phyloP scores from a whole-genome alignment of 768 basidiomycete species.

The Lentinula boryana region DNA sequence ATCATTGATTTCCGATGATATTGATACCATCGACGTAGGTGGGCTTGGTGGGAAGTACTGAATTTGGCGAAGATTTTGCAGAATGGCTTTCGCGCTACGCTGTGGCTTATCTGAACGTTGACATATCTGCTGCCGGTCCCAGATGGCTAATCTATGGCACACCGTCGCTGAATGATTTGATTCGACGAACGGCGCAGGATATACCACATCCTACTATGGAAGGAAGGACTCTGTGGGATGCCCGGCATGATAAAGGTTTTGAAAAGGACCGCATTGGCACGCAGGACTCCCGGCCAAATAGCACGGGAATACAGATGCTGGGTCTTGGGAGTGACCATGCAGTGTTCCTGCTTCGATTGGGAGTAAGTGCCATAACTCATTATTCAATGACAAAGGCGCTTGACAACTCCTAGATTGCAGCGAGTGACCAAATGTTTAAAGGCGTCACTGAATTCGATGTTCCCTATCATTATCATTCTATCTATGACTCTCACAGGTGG shows the following conservation, averaged over 20 bases:
- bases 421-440: slow-evolving; percentile 34
- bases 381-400: not conserved
- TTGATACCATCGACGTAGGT: slow-evolving; percentile 24
- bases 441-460: slow-evolving; percentile 38
- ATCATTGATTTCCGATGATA: not conserved
- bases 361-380: slow-evolving; percentile 25
- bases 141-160: slow-evolving; percentile 33
- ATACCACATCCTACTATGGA: slow-evolving; percentile 11
- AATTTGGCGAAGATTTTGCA: slow-evolving; percentile 91
- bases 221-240: slow-evolving; percentile 68
- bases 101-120: slow-evolving; percentile 83
- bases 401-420: slow-evolving; percentile 28
- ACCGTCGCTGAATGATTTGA: not conserved
- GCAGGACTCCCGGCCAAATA: slow-evolving; percentile 19
- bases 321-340: slow-evolving; percentile 91
- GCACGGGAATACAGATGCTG: slow-evolving; percentile 48
- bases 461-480: slow-evolving; percentile 71
- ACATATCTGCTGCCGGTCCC: slow-evolving; percentile 59
- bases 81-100: slow-evolving; percentile 75
- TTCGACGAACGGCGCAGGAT: not conserved
- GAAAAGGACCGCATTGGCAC: slow-evolving; percentile 20
- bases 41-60: slow-evolving; percentile 80
- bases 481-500: slow-evolving; percentile 70
- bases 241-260: slow-evolving; percentile 53
- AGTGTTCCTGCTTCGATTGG: slow-evolving; percentile 79